A percentile compares a stretch with the other conserved stretches of the same genome.
These are phyloP conservation scores for Candida dendrica DNA, from an alignment of 805 yeast genomes.

Conservation along the genomic window DNA sequence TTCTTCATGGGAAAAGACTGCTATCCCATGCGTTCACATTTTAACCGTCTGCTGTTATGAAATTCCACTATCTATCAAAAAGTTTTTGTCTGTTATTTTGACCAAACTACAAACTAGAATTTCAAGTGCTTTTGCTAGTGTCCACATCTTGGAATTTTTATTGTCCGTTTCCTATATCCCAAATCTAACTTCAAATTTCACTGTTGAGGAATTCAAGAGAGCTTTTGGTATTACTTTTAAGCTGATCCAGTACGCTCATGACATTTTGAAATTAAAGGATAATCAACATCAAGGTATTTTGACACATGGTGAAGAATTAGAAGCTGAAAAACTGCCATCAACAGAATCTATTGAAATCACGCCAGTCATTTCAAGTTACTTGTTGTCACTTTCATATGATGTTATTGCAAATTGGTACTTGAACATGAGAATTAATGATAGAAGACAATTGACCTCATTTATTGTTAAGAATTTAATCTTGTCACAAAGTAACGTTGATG, in stretches of 20 bases:
- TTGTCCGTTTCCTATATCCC: conserved; percentile 62
- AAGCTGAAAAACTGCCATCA: conserved; percentile 48
- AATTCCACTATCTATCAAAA: conserved; percentile 64
- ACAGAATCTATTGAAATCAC: conserved; percentile 39
- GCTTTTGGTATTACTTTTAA: conserved; percentile 82
- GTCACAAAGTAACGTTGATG: conserved; percentile 28
- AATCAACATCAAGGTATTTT: conserved; percentile 22
- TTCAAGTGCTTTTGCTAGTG: conserved; percentile 59
- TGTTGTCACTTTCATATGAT: conserved; percentile 55
- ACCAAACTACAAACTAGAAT: conserved; percentile 71
- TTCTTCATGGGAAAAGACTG: conserved; percentile 71
- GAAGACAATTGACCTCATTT: conserved; percentile 55
- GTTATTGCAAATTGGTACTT: conserved; percentile 70
- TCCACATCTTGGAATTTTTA: conserved; percentile 72
- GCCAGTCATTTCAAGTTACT: conserved; percentile 50
- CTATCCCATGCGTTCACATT: conserved; percentile 70
- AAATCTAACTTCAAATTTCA: conserved; percentile 59
- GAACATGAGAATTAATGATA: conserved; percentile 48
- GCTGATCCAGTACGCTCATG: conserved; percentile 65
- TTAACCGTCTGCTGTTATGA: conserved; percentile 77
- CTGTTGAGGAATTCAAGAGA: conserved; percentile 67
- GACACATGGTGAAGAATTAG: conserved; percentile 35
- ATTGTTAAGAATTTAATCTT: conserved; percentile 48
- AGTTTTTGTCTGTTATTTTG: conserved; percentile 59
- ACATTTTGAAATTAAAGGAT: conserved; percentile 24